Percentiles rank a stretch among this genome's conserved stretches.
These are phyloP conservation scores for Candida cerambycidarum DNA, from an alignment of 805 yeast species.

Conservation along the genomic window DNA sequence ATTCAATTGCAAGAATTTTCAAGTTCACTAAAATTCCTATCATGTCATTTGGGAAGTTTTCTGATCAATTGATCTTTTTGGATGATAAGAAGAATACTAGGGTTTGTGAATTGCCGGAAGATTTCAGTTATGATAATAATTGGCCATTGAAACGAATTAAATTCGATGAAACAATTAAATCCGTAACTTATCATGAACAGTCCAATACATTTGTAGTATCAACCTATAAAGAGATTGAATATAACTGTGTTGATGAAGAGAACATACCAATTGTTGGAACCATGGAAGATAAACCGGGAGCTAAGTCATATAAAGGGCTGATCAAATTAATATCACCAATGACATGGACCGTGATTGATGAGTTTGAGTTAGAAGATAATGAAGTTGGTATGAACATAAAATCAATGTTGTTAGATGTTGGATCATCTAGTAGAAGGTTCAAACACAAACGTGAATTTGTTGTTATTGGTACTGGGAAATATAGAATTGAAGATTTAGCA, in stretches of 20 bases:
- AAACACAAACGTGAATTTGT: conserved; percentile 63
- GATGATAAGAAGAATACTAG: conserved; percentile 72
- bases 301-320: conserved; percentile 57
- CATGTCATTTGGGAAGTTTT: conserved; percentile 63
- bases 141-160: conserved; percentile 55
- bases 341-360: conserved; percentile 76
- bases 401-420: conserved; percentile 50
- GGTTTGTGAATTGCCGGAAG: conserved; percentile 48
- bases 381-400: conserved; percentile 62
- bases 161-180: conserved; percentile 63
- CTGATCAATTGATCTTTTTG: conserved; percentile 65
- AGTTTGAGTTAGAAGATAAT: conserved; percentile 61
- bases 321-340: conserved; percentile 68
- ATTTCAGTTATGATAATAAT: conserved; percentile 55
- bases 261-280: conserved; percentile 61
- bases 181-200: conserved; percentile 66
- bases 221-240: conserved; percentile 57
- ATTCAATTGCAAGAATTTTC: conserved; percentile 63
- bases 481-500: conserved; percentile 76
- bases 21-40: conserved; percentile 65
- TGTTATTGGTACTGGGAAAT: conserved; percentile 74
- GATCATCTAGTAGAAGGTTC: conserved; percentile 40
- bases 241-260: conserved; percentile 71
- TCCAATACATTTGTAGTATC: conserved; percentile 65
- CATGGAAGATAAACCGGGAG: conserved; percentile 50